Evolutionary conservation across 257 asterid genomes (phyloP), one percentile per base, ranked within the genome.

Genomic region (Nicotiana undulata): DNA sequence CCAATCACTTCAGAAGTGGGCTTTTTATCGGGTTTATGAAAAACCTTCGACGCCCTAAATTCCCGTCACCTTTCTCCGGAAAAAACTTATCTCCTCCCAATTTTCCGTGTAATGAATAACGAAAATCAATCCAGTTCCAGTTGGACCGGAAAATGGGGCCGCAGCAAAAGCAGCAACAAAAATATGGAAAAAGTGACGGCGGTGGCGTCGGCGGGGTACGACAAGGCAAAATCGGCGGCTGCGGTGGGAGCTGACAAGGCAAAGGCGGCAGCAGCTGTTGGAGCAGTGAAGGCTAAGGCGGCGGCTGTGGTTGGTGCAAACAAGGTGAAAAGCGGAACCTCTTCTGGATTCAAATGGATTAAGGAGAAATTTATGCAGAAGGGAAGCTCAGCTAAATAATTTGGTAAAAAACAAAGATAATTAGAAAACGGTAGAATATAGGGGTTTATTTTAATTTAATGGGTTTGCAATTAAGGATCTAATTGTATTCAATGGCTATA

Each of bases 221-320:
- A 79, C 29, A 83, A 83, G 76, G 86, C 86, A 3, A 83, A 83
- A 44, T 63, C 81, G 26, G 74, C 44, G 3, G 81, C 83, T 3
- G 56, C 67, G 20, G 70, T 79, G 9, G 83, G 86, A 46, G 83
- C 83, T 40, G 49, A 40, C 49, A 83, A 83, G 76, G 86, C 86
- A 5, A 83, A 83, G 70, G 72, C 81, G 34, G 74, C 44, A 1
- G 81, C 83, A 3, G 63, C 67, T 40, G 63, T 79, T 10, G 83
- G 86, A 46, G 83, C 83, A 51, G 68, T 78, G 44, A 83, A 83
- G 31, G 86, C 76, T 28, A 83, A 83, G 77, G 64, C 81, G 59
- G 81, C 72, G 44, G 81, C 68, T 15, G 68, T 44, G 26, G 59
- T 60, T 2, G 72, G 81, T 8, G 81, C 72, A 22, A 44, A 55